A percentile compares a stretch with the other conserved stretches of the same genome.
Conservation (phyloP, 169 alveolate genomes). For the Cryptosporidium baileyi region DNA sequence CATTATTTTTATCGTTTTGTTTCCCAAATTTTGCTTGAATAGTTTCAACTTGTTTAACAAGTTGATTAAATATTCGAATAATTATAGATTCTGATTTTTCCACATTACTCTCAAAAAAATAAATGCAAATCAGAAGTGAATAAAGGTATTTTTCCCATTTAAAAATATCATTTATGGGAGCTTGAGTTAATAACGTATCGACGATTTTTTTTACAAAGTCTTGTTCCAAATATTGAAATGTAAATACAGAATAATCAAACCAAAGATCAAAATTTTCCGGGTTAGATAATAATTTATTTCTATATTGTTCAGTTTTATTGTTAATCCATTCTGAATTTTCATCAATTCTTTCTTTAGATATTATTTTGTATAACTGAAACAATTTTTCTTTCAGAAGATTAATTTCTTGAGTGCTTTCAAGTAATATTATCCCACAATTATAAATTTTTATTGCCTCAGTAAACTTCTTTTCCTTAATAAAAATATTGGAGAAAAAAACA, state of each 20-base stretch:
- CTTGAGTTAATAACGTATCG: not conserved
- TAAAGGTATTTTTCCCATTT: slow-evolving; percentile 42
- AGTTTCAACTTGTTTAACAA: not conserved
- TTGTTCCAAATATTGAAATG: slow-evolving; percentile 27
- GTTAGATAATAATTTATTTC: not conserved
- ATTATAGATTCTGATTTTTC: not conserved
- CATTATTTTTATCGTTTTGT: not conserved
- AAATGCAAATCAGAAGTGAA: not conserved
- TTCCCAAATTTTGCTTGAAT: not conserved
- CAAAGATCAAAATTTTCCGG: slow-evolving; percentile 20
- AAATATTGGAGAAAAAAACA: slow-evolving; percentile 1
- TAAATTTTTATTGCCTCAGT: slow-evolving; percentile 37
- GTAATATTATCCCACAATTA: slow-evolving; percentile 11
- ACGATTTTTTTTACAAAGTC: not conserved
- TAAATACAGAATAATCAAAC: slow-evolving; percentile 44
- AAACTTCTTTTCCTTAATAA: not conserved
- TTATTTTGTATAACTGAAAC: slow-evolving; percentile 7
- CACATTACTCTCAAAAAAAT: slow-evolving; percentile 4
- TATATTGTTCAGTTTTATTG: slow-evolving; percentile 11
- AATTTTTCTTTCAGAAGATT: slow-evolving; percentile 16
- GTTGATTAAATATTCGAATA: not conserved
- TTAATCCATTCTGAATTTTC: slow-evolving; percentile 33
- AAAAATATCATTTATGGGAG: not conserved
- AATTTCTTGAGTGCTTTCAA: not conserved
- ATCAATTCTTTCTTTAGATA: slow-evolving; percentile 34